These are phyloP conservation scores for Suhomyces kilbournensis DNA, from an alignment of 805 yeast genomes.

Conservation along the genomic window DNA sequence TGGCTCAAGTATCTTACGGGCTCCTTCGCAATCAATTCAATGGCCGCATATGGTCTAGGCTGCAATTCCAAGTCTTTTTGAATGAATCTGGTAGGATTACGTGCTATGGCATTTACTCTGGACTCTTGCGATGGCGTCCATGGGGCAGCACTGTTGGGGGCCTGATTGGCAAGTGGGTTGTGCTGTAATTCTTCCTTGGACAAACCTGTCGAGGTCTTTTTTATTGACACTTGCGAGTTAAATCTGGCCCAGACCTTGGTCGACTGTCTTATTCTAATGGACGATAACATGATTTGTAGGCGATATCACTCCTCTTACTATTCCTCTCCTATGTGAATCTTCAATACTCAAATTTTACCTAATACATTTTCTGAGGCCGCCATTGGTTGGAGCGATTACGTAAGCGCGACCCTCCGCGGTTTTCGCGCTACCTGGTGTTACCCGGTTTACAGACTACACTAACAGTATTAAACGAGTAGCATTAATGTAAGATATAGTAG, in stretches of 20 bases:
- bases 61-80: constrained; percentile 66
- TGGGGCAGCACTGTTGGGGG: constrained; percentile 68
- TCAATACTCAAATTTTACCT: neutral
- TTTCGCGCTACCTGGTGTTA: neutral
- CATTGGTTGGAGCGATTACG: neutral
- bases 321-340: neutral
- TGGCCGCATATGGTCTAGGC: constrained; percentile 82
- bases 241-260: constrained; percentile 7
- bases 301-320: neutral
- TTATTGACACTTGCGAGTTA: constrained; percentile 9
- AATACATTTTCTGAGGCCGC: constrained; percentile 2
- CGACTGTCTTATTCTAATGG: constrained; percentile 8
- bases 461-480: constrained; percentile 5
- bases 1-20: constrained; percentile 62
- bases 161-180: constrained; percentile 49
- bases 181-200: constrained; percentile 17
- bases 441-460: constrained; percentile 1
- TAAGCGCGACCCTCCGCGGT: too few species aligned
- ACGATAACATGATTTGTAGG: constrained; percentile 6
- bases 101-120: constrained; percentile 51
- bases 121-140: constrained; percentile 74
- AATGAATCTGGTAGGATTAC: constrained; percentile 59
- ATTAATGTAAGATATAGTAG: constrained; percentile 2
- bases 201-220: constrained; percentile 14
- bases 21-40: constrained; percentile 72